Percentiles rank a stretch among this genome's conserved stretches.
phyloP scores from a whole-genome alignment of 345 rosid genomes.

The Ceriops zippeliana region DNA sequence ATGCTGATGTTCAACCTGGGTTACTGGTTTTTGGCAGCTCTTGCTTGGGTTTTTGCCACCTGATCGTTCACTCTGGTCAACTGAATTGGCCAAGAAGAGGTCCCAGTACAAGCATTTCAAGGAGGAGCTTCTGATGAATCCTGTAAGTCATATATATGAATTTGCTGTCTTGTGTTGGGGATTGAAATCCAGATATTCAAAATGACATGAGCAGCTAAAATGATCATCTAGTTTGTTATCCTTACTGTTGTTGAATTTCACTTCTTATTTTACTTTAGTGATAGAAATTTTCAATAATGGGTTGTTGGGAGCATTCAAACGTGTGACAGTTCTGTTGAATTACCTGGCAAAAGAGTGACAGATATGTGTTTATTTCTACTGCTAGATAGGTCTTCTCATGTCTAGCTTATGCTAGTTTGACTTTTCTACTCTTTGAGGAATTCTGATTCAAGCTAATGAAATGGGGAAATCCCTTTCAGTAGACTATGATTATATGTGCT shows the following conservation, averaged over 20 bases:
- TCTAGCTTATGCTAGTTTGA: not conserved
- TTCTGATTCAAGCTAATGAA: not conserved
- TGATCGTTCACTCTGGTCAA: slow-evolving; percentile 74
- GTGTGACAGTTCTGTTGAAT: not conserved
- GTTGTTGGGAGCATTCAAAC: not conserved
- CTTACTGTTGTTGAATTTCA: not conserved
- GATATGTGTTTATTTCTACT: not conserved
- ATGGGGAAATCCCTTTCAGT: not conserved
- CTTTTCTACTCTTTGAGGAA: not conserved
- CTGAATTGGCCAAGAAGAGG: slow-evolving; percentile 83
- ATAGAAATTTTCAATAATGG: not conserved
- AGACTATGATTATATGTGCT: not conserved
- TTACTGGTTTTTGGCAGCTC: slow-evolving; percentile 49
- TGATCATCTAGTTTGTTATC: not conserved
- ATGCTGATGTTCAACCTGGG: not conserved
- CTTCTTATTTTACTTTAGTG: not conserved
- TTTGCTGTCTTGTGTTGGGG: not conserved
- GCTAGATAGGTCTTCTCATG: slow-evolving; percentile 1
- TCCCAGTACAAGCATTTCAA: slow-evolving; percentile 85
- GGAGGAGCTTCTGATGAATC: slow-evolving; percentile 89
- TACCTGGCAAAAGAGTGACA: not conserved
- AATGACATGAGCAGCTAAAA: not conserved
- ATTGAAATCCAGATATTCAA: not conserved
- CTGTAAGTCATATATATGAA: slow-evolving; percentile 48
- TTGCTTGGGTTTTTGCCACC: slow-evolving; percentile 77